These are phyloP conservation scores for Pichia sp. DNA, from an alignment of 1,139 yeast species.

Conservation along the genomic window DNA sequence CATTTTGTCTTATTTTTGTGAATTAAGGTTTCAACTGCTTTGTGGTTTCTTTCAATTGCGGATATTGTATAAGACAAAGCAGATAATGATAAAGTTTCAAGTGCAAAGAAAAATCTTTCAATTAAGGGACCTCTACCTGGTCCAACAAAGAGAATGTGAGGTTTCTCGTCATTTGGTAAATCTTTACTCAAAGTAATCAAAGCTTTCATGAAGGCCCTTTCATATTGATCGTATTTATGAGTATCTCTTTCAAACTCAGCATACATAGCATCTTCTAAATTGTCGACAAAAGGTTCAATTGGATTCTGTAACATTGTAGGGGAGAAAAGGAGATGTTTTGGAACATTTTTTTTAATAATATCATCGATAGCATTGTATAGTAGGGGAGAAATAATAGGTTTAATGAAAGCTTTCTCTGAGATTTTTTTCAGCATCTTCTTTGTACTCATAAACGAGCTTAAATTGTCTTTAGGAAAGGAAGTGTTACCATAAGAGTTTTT, in stretches of 20 bases:
- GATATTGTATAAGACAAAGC: conserved; percentile 32
- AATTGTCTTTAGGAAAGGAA: no score
- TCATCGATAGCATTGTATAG: background rate
- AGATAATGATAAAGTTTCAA: conserved; percentile 28
- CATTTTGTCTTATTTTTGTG: conserved; percentile 38
- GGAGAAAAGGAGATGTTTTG: conserved; percentile 2
- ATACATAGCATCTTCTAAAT: conserved; percentile 55
- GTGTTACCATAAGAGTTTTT: no score
- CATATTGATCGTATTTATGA: conserved; percentile 61
- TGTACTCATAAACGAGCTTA: no score
- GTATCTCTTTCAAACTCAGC: conserved; percentile 62
- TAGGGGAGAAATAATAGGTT: no score
- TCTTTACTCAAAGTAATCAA: conserved; percentile 32
- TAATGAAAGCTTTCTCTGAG: no score
- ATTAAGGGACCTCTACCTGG: conserved; percentile 85
- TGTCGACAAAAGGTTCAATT: conserved; percentile 57
- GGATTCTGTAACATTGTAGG: conserved; percentile 37
- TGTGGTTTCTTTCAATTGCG: conserved; percentile 67
- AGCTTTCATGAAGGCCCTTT: conserved; percentile 57
- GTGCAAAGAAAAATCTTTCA: conserved; percentile 41
- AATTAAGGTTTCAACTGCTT: conserved; percentile 45
- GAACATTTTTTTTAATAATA: background rate
- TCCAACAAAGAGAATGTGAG: conserved; percentile 58
- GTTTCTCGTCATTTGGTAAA: background rate
- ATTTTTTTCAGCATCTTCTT: no score